Evolutionary conservation across 139 green algal genomes (phyloP).

Genomic region (Ettlia oleoabundans): DNA sequence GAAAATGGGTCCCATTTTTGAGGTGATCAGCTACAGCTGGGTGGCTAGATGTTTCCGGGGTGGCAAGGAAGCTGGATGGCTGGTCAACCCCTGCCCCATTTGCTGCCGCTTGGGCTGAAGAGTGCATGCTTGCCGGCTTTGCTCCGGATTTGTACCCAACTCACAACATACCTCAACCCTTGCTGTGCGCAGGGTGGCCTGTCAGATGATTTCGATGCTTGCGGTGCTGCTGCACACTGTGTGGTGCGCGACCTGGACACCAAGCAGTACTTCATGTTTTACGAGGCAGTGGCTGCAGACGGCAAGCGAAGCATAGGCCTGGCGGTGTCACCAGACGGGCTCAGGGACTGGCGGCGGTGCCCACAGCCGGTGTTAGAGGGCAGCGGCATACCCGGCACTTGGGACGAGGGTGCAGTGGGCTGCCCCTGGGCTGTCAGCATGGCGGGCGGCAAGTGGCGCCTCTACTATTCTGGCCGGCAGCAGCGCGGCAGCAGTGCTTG

Average conservation of each 20-base stretch:
- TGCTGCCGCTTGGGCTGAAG: too few species aligned
- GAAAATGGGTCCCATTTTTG: conserved; percentile 63
- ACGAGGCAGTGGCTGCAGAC: conserved; percentile 82
- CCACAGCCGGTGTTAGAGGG: conserved; percentile 38
- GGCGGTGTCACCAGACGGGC: conserved; percentile 77
- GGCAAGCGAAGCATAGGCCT: conserved; percentile 75
- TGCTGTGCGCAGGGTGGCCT: conserved; percentile 26
- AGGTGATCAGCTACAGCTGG: conserved; percentile 13
- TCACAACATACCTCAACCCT: too few species aligned
- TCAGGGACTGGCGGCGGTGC: conserved; percentile 61
- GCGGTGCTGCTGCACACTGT: conserved; percentile 56
- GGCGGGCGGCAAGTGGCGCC: conserved; percentile 60
- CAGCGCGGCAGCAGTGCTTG: conserved; percentile 27
- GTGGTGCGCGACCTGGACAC: conserved; percentile 79
- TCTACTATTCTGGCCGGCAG: conserved; percentile 82
- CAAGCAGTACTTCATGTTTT: conserved; percentile 90
- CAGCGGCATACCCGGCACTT: conserved; percentile 49
- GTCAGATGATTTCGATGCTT: conserved; percentile 62
- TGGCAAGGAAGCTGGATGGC: too few species aligned
- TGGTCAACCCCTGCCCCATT: neutral
- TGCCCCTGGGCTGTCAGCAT: conserved; percentile 21
- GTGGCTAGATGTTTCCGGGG: too few species aligned
- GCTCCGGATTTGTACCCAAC: too few species aligned
- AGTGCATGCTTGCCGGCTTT: too few species aligned
- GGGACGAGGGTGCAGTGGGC: conserved; percentile 82